Base-by-base conservation (phyloP, 306 rosid genomes). In the Fragaria nilgerrensis region DNA sequence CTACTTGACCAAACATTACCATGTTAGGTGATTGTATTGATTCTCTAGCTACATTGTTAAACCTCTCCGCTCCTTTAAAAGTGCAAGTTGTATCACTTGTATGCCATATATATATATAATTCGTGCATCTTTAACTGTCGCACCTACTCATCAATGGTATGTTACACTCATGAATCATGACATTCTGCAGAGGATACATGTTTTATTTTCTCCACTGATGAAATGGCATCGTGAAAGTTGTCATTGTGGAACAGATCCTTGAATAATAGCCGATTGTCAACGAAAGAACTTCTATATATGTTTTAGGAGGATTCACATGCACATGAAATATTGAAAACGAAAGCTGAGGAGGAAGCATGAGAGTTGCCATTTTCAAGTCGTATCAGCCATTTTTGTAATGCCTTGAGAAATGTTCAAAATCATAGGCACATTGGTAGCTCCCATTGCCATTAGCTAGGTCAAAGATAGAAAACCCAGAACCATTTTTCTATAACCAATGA, bases 361-460 rank as follows among this genome's bases (percentile, higher is more conserved):
- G 17, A 48, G 20, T 72, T 72, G 75, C 75, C 47, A 32, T 52
- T 34, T 53, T 17, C 76, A 34, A 72, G 49, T 34, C 47, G 63
- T 5, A 10, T 34, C 49, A 53, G 36, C 50, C 36, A 32, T 72
- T 34, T 47, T 49, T 32, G 47, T 19, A 19, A 50, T 48, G n/a
- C 27, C 13, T 53, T 72, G 64, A 32, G 41, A 36, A 52, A 73
- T 5, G 22, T 52, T 50, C 17, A 66, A 6, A 13, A 20, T 53
- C 29, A 53, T 36, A 49, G 19, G 45, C 63, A 49, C 44, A 71
- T 48, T 17, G 37, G 11, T 34, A 72, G 29, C 48, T 49, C 17
- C 7, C 43, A 37, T 37, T 37, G 6, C 43, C 43, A 37, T 37
- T 6, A 37, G 9, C 43, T 37, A 37, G 43, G 43, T 37, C 43